Conservation (phyloP, 2,329 filamentous ascomycete species). For the Sclerotiophoma versabilis region DNA sequence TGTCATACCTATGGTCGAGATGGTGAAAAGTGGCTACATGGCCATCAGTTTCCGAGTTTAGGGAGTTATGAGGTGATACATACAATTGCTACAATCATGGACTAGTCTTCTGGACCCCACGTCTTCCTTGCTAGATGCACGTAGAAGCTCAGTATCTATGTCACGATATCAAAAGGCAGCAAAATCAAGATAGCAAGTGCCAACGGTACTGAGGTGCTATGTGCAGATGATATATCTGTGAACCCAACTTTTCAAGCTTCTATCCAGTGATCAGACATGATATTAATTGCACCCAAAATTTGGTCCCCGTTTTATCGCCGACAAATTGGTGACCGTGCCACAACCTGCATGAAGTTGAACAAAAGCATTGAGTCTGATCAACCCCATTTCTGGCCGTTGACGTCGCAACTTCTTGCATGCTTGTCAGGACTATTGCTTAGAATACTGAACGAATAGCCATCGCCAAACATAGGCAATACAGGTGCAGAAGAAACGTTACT, state of each 20-base stretch:
- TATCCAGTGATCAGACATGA: background rate
- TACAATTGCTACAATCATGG: slow-evolving; percentile 29
- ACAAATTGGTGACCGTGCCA: background rate
- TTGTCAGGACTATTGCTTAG: no score
- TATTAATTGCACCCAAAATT: background rate
- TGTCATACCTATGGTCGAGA: slow-evolving; percentile 20
- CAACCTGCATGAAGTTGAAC: background rate
- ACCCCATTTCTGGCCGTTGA: no score
- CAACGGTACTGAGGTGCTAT: slow-evolving; percentile 18
- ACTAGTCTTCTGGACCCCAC: slow-evolving; percentile 43
- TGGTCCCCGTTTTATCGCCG: background rate
- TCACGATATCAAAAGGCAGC: slow-evolving; percentile 19
- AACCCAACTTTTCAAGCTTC: background rate
- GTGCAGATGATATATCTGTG: background rate
- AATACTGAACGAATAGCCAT: no score
- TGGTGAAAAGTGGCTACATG: slow-evolving; percentile 13
- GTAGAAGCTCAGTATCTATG: slow-evolving; percentile 22
- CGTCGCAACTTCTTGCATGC: no score
- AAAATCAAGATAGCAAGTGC: slow-evolving; percentile 17
- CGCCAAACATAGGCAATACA: no score
- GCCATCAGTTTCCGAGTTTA: background rate
- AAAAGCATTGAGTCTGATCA: background rate
- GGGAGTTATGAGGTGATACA: slow-evolving; percentile 1
- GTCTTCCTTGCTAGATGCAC: slow-evolving; percentile 23
- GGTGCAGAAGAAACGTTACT: no score